Evolutionary conservation across 768 basidiomycete species (phyloP), one percentile per base, ranked within the genome.

Genomic region (Tricholoma sp.): DNA sequence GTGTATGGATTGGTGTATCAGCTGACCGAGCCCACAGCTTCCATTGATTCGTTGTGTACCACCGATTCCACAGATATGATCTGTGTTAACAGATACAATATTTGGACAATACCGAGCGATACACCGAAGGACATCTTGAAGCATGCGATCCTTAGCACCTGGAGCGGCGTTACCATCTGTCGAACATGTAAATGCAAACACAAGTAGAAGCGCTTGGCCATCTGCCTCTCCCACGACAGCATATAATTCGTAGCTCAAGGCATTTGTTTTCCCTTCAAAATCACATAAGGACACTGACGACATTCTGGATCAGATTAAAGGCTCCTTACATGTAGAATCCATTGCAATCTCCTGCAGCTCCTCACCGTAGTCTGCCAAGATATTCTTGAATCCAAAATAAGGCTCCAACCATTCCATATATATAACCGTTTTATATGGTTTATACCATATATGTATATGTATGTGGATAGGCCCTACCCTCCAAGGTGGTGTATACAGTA

Each of bases 51-150:
- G 58, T 63, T 9, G 53, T 55, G 57, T 68, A 71, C 70, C 69
- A 69, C 7, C 57, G 54, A 44, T 65, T 67, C 66, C 68, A 70
- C 29, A 70, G 24, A 56, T 70, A 68, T 5, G 66, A 0, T 73
- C 69, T 0, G 66, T 62, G 2, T 64, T 55, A 0, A 61, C 65
- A 56, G 67, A 66, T 41, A 54, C 59, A 5, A 67, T 64, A 2
- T 66, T 56, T 0, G 66, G 57, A 20, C 41, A 64, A 45, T 50
- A 57, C 33, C 49, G 31, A 15, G 53, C 45, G 4, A 59, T 54
- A 54, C 62, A 57, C 11, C 51, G 13, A 7, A 61, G 31, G 2
- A 73, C 45, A 29, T 63, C 61, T 24, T 59, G 48, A 8, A 60
- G 56, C 17, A 72, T 60, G 1, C 61, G 55, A 2, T 56, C 57